A percentile compares a stretch with the other conserved stretches of the same genome.
Conservation (phyloP, 352 stramenopile genomes). For the Pythium brachiatum region DNA sequence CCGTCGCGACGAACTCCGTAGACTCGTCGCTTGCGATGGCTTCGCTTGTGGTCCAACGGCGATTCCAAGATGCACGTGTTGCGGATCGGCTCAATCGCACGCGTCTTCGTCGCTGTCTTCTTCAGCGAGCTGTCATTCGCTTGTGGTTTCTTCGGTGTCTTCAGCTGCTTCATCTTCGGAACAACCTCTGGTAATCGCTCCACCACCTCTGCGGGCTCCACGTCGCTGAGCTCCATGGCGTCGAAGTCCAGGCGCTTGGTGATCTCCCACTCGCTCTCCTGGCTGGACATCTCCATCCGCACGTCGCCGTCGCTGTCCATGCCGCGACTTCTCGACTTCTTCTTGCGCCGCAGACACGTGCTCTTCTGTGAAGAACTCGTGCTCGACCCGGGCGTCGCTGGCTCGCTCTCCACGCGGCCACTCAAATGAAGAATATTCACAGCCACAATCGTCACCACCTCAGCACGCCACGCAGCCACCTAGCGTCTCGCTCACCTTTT, state of each 20-base stretch:
- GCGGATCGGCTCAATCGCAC: not conserved
- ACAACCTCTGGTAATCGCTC: not conserved
- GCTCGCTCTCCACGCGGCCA: not conserved
- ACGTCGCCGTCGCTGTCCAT: not conserved
- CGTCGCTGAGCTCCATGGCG: constrained; percentile 11
- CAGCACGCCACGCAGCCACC: not conserved
- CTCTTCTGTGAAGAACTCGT: constrained; percentile 4
- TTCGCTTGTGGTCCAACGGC: constrained; percentile 10
- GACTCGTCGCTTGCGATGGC: not conserved
- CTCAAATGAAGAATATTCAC: too few relatives aligned
- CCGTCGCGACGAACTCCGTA: constrained; percentile 15
- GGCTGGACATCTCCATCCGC: not conserved
- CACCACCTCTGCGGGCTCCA: not conserved
- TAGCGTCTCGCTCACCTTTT: not conserved
- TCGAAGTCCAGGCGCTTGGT: constrained; percentile 19
- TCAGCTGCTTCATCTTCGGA: too few relatives aligned
- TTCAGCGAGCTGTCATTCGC: too few relatives aligned
- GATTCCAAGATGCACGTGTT: constrained; percentile 31
- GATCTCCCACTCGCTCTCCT: constrained; percentile 9
- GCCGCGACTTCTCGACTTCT: constrained; percentile 7
- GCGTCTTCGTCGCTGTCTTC: not conserved
- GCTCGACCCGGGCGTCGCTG: constrained; percentile 1
- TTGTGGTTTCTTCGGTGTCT: not conserved
- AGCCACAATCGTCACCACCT: not conserved
- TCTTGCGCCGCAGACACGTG: constrained; percentile 19